Base-by-base conservation (phyloP, 2,329 filamentous ascomycete genomes). In the Pyrenophora tritici-repentis region DNA sequence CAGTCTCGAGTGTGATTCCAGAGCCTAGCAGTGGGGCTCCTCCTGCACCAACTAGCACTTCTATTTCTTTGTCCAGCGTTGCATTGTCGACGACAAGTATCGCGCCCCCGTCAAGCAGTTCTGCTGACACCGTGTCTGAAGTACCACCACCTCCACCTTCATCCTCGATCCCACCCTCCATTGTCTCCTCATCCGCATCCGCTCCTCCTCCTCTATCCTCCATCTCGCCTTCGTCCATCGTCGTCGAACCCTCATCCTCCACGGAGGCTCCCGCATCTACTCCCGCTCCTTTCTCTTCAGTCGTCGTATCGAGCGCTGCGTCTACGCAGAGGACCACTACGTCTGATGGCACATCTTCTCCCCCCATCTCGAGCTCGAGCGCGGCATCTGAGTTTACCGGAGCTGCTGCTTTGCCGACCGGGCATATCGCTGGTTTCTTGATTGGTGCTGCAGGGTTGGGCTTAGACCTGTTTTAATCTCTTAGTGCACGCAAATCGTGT, bases 381-480 rank as follows among this genome's bases (percentile, higher is more conserved):
- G 35, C 41, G 10, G 32, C 46, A 13, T 24, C 45, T n/a, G 33
- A 50, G 22, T 61, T 55, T 17, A 60, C 61, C 16, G 62, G 53
- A 13, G 65, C 56, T 8, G 66, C 60, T 3, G 60, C 54, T 0
- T 39, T 48, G 10, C 57, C 53, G 3, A 58, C 54, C 8, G 57
- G 52, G 8, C 42, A 56, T 9, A 45, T 65, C 9, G 63, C 58
- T 8, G 61, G 62, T 1, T 58, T 61, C 45, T 32, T 67, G 2
- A 41, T 68, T 38, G 65, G 66, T 16, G 65, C 63, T 13, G 64
- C 62, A 6, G 65, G 62, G 12, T 7, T 68, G 18, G 65, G 65
- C 3, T 17, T 67, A 7, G 65, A 63, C 1, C 52, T 65, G 18
- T 47, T 68, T 31, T 67, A 51, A 51, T 42, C 5, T 12, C 3